A percentile compares a stretch with the other conserved stretches of the same genome.
phyloP scores from a whole-genome alignment of 192 early-diverging fungal genomes.

The Podila clonocystis region DNA sequence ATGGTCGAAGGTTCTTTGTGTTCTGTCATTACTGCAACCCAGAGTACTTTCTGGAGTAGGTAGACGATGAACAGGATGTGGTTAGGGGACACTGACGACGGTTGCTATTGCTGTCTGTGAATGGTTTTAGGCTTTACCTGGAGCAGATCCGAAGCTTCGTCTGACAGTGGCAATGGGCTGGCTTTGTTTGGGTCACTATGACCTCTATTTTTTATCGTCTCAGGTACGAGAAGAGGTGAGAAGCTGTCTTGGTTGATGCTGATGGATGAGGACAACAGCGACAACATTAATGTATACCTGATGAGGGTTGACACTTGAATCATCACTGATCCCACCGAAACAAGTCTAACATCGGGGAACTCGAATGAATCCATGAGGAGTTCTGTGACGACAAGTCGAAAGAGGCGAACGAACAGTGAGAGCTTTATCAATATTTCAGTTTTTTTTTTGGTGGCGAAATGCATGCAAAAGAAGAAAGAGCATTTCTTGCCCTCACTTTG shows the following conservation, averaged over 20 bases:
- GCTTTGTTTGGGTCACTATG: neutral
- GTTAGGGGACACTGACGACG: neutral
- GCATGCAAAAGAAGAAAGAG: neutral
- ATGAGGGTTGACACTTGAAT: neutral
- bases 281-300: neutral
- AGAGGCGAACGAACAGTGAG: neutral
- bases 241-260: too few species aligned
- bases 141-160: neutral
- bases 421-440: neutral
- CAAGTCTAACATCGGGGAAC: neutral
- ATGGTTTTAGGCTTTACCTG: neutral
- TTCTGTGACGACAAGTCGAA: neutral
- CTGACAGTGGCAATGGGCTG: neutral
- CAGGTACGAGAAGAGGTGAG: too few species aligned
- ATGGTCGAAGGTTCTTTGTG: neutral
- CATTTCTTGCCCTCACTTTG: too few species aligned
- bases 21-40: neutral
- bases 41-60: neutral
- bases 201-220: neutral
- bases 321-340: neutral
- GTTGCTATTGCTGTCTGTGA: neutral
- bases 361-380: neutral
- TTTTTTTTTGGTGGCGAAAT: neutral
- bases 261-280: constrained; percentile 1
- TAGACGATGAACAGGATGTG: neutral